phyloP scores from a whole-genome alignment of 2,329 filamentous ascomycete species.

The Falciphora oryzae region DNA sequence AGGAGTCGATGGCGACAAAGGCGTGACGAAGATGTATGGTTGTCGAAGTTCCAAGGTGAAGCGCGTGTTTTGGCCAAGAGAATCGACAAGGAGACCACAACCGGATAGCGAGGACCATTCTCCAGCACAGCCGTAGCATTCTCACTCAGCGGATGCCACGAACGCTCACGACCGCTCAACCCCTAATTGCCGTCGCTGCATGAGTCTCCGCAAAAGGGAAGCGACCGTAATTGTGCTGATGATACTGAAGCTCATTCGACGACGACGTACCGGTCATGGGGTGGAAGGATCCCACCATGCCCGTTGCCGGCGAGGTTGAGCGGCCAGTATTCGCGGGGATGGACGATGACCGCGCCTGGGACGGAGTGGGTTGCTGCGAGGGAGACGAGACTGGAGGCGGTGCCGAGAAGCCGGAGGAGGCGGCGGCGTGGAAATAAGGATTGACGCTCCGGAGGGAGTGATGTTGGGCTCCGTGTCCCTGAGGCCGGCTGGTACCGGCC shows the following conservation, averaged over 20 bases:
- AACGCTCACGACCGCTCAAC: constrained; percentile 20
- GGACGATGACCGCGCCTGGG: not conserved
- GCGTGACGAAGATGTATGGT: not conserved
- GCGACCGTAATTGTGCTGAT: constrained; percentile 37
- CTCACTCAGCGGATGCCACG: too few species aligned
- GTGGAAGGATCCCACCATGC: constrained; percentile 36
- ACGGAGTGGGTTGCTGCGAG: not conserved
- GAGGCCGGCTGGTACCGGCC: constrained; percentile 21
- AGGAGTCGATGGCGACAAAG: not conserved
- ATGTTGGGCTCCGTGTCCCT: constrained; percentile 34
- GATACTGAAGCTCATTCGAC: constrained; percentile 29
- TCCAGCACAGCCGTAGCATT: not conserved
- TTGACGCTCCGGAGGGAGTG: constrained; percentile 34
- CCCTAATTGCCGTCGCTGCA: constrained; percentile 41
- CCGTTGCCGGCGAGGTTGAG: constrained; percentile 35
- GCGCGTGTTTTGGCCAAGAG: not conserved
- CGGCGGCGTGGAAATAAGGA: constrained; percentile 31
- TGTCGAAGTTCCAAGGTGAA: not conserved
- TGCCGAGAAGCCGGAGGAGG: constrained; percentile 20
- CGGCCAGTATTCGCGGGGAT: constrained; percentile 23
- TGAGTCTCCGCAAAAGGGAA: constrained; percentile 46
- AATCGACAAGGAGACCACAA: not conserved
- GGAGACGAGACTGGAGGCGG: constrained; percentile 1
- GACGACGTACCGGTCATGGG: constrained; percentile 41
- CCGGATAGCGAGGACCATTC: not conserved